Base-by-base conservation (phyloP, 306 rosid species). In the Dalbergia cultrata region DNA sequence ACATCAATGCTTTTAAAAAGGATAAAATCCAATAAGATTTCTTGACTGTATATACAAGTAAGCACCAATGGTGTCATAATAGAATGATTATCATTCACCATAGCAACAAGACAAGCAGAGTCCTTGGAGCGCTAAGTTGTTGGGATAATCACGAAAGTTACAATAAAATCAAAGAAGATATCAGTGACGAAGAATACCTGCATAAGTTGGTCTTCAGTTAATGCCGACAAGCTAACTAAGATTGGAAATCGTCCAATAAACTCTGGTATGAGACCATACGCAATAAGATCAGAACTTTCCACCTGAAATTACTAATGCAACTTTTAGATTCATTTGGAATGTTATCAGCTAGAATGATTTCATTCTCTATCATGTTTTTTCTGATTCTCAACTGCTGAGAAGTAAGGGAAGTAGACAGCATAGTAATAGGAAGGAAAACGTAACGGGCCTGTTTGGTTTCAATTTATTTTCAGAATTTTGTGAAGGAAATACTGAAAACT, bases 241-340 rank as follows among this genome's bases (percentile, higher is more conserved):
- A 93, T 90, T 50, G 98, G 94, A 83, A 93, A 93, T 52, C 98
- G 94, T 72, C 98, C 98, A 77, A 93, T 86, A 85, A 91, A 93
- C 88, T 93, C 98, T 16, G 98, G 97, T 83, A 93, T 91, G 84
- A 93, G 97, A 63, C 98, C 97, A 78, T 91, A 93, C 44, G 94
- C 90, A 81, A 93, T 88, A 67, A 93, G 97, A 90, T 93, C 98
- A 58, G 93, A 52, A 90, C 98, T 93, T 88, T 93, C 98, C 81
- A 87, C 98, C 98, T 93, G 94, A 76, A 86, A 49, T 34, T 63
- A 74, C 72, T 26, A 53, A 60, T 83, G 69, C 17, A 75, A 66
- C 64, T 22, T 63, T 88, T 59, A 86, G 81, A 67, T 60, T 70
- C 72, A 54, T 58, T 43, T 45, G 52, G 80, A 83, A 82, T 72